phyloP scores from a whole-genome alignment of 2,329 filamentous ascomycete genomes.

The Aspergillus quadricinctus region DNA sequence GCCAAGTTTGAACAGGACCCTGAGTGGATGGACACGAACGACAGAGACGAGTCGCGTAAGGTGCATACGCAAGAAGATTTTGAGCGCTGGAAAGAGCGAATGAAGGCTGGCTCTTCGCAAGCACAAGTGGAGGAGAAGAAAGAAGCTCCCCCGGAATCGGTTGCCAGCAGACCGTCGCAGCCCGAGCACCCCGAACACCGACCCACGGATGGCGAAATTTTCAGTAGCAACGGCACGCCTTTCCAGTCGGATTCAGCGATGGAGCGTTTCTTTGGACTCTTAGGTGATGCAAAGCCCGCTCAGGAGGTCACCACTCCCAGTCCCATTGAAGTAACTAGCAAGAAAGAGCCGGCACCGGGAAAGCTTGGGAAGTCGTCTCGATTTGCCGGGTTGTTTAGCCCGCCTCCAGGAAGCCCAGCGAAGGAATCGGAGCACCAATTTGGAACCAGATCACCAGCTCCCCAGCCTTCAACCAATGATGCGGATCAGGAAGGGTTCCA shows the following conservation, averaged over 20 bases:
- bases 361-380: conserved; percentile 70
- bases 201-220: conserved; percentile 47
- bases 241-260: conserved; percentile 63
- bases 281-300: conserved; percentile 47
- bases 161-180: conserved; percentile 25
- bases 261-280: conserved; percentile 72
- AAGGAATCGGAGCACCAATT: conserved; percentile 28
- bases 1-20: conserved; percentile 70
- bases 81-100: conserved; percentile 87
- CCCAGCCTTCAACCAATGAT: conserved; percentile 41
- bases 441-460: conserved; percentile 18
- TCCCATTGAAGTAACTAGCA: conserved; percentile 34
- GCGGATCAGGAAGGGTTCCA: conserved; percentile 84
- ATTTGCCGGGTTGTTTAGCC: conserved; percentile 76
- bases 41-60: conserved; percentile 62
- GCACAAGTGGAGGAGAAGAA: conserved; percentile 43
- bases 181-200: conserved; percentile 34
- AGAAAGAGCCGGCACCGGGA: conserved; percentile 40
- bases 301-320: conserved; percentile 37
- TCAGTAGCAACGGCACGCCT: conserved; percentile 54
- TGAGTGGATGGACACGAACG: conserved; percentile 80
- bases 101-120: conserved; percentile 62
- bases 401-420: conserved; percentile 52
- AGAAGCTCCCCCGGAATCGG: conserved; percentile 27
- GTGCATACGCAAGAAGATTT: conserved; percentile 85